Evolutionary conservation across 2,329 filamentous ascomycete genomes (phyloP).

Genomic region (Penicillium sp.): DNA sequence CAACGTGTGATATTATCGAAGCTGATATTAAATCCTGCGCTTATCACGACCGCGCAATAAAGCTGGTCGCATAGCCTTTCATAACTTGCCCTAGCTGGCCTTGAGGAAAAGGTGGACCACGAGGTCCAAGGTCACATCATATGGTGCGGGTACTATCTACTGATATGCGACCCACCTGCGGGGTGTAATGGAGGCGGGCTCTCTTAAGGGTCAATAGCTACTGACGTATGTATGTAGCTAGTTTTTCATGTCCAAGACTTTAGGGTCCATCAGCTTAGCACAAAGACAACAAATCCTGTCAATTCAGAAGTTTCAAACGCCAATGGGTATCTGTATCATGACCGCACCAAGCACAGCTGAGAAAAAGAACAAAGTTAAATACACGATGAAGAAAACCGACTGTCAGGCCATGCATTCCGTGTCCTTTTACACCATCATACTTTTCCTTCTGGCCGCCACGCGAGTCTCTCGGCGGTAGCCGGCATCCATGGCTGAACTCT

Average conservation of each 20-base stretch:
- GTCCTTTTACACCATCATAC: slow-evolving; percentile 40
- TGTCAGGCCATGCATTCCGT: not conserved
- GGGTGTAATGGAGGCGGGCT: not conserved
- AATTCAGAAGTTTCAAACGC: not conserved
- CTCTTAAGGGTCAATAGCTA: not conserved
- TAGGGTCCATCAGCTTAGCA: not conserved
- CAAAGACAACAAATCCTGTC: not conserved
- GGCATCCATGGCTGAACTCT: slow-evolving; percentile 10
- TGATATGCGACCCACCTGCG: not conserved
- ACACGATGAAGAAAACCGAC: slow-evolving; percentile 5
- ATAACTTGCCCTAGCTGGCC: not conserved
- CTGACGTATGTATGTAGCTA: not conserved
- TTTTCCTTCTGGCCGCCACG: slow-evolving; percentile 37
- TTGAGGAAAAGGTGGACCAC: not conserved
- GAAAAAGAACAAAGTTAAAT: slow-evolving; percentile 13
- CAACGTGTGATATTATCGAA: not conserved
- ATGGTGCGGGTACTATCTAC: not conserved
- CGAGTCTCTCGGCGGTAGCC: slow-evolving; percentile 31
- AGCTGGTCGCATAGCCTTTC: not conserved
- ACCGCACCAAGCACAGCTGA: slow-evolving; percentile 13
- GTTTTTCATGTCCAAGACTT: not conserved
- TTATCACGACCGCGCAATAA: not conserved
- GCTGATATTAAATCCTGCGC: not conserved
- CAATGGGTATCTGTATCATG: slow-evolving; percentile 26
- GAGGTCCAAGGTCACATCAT: not conserved